These are phyloP conservation scores for Musa balbisiana DNA, from an alignment of 202 grass and related monocot species.

Conservation along the genomic window DNA sequence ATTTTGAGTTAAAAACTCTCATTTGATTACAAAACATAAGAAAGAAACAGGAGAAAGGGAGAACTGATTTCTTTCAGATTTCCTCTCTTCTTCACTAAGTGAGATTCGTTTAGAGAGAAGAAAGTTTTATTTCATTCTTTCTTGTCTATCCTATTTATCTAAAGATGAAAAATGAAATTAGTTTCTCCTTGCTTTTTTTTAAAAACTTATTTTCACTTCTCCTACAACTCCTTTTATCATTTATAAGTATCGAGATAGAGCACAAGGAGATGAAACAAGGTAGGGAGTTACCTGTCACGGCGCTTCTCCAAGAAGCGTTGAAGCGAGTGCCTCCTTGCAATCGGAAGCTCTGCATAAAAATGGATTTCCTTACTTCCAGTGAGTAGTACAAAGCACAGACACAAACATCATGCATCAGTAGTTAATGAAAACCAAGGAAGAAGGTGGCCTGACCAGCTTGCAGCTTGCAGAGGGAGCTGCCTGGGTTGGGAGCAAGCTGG, in stretches of 20 bases:
- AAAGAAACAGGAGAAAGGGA: background rate
- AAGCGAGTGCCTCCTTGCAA: conserved; percentile 96
- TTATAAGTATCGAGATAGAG: background rate
- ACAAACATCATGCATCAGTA: background rate
- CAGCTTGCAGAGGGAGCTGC: conserved; percentile 65
- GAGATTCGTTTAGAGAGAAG: no score
- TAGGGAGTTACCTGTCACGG: conserved; percentile 56
- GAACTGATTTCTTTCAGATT: no score
- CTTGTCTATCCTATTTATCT: background rate
- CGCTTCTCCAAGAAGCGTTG: conserved; percentile 88
- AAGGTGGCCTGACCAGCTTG: conserved; percentile 58
- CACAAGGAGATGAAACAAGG: background rate
- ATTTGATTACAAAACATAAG: no score
- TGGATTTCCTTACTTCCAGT: background rate
- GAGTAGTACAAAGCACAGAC: no score
- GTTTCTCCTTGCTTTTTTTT: no score
- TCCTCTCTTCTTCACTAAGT: no score
- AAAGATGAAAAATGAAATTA: no score
- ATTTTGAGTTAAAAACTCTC: no score
- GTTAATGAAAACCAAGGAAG: conserved; percentile 5
- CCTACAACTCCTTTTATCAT: background rate
- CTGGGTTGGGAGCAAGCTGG: conserved; percentile 38
- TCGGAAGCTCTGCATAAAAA: conserved; percentile 63
- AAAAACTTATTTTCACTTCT: background rate
- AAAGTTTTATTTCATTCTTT: background rate